These are phyloP conservation scores for Lachnellula cervina DNA, from an alignment of 2,329 filamentous ascomycete genomes.

Conservation along the genomic window DNA sequence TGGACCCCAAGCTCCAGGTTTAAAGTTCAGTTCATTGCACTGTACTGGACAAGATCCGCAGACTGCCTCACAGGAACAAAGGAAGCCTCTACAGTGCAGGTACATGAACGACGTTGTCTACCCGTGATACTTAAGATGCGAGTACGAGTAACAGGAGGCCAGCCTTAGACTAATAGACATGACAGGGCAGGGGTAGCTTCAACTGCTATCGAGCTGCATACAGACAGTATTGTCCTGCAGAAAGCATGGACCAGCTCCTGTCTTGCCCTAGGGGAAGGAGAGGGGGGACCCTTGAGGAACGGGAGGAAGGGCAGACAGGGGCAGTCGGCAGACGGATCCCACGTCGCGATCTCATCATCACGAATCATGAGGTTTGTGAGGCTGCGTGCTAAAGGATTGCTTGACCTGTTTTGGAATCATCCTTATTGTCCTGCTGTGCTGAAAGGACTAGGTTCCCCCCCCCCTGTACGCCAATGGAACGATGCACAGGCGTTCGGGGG, in stretches of 20 bases:
- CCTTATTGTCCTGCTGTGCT: neutral
- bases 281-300: neutral
- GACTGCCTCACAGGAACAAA: slow-evolving; percentile 4
- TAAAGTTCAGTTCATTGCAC: neutral
- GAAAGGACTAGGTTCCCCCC: neutral
- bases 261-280: neutral
- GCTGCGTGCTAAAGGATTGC: slow-evolving; percentile 10
- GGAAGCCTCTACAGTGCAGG: slow-evolving; percentile 14
- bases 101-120: neutral
- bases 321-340: neutral
- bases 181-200: slow-evolving; percentile 16
- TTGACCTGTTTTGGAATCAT: slow-evolving; percentile 13
- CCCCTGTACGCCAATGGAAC: slow-evolving; percentile 15
- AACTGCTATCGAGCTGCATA: slow-evolving; percentile 17
- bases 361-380: slow-evolving; percentile 4
- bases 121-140: slow-evolving; percentile 5
- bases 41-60: neutral
- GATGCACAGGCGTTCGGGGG: slow-evolving; percentile 13
- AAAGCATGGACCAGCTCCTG: slow-evolving; percentile 14
- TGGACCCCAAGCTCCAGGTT: neutral
- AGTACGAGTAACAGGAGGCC: slow-evolving; percentile 15
- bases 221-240: slow-evolving; percentile 15
- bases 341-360: neutral
- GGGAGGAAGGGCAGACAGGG: slow-evolving; percentile 1
- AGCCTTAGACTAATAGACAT: slow-evolving; percentile 9